Evolutionary conservation across 192 early-diverging fungal species (phyloP), one percentile per base, ranked within the genome.

Genomic region (Podila epigama): DNA sequence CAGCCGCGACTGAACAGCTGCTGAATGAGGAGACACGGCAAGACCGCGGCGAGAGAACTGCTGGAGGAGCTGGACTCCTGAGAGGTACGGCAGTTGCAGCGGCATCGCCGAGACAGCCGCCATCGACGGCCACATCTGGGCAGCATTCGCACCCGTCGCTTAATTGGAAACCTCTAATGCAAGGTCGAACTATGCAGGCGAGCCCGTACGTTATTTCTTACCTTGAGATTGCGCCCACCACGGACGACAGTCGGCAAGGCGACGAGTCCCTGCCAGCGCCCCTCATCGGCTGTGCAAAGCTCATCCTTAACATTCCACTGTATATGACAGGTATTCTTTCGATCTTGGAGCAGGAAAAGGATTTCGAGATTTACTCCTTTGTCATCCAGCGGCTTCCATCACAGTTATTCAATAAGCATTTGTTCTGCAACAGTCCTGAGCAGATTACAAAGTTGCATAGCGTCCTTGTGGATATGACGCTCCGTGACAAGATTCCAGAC

Each of bases 391-490:
- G 86, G 3, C 79, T 96, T 32, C 78, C 86, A 22, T 55, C 68
- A 6, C 95, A 97, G 79, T 79, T 98, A 4, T 84, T 83, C 25
- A 93, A 92, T 62, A 86, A 92, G 53, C 86, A 87, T 40, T 60
- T 96, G 28, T 97, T 95, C 63, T 85, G 86, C 51, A 82, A 82
- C 39, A 86, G 86, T n/a, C 69, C 70, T 10, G 63, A 79, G 28
- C 75, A 87, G 61, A 80, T 93, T 1, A 81, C 82, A 27, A 68
- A 63, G 8, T 72, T 95, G 2, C 82, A 86, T 27, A 70, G 63
- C 8, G 53, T 79, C 31, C 68, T 92, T 11, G 89, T 87, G 18
- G 88, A 90, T 35, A 81, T 85, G 60, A 88, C 91, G 16, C 58
- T 79, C 2, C 71, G 81, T 10, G 87, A 89, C 55, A 86, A 83